Evolutionary conservation across 1,284 basidiomycete species (phyloP).

Genomic region (Phylloporus gajari): DNA sequence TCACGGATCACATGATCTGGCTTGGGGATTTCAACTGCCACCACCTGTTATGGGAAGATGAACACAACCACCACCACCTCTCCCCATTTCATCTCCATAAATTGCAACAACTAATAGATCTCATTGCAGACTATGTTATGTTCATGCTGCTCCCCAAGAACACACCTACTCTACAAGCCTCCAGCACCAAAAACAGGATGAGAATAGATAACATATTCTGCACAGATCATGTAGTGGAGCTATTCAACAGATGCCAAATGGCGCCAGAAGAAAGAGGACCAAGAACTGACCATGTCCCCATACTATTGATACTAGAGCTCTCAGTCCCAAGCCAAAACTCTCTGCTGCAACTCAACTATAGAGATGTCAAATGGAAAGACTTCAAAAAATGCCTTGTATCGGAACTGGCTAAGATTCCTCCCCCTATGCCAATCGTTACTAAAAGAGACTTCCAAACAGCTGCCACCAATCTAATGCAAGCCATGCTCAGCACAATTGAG

Average conservation of each 20-base stretch:
- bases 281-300: no score
- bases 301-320: no score
- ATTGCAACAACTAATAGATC: neutral
- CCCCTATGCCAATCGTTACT: conserved; percentile 6
- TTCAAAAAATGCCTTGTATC: neutral
- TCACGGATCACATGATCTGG: neutral
- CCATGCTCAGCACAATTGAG: neutral
- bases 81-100: conserved; percentile 35
- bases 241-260: no score
- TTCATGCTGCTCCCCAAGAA: conserved; percentile 3
- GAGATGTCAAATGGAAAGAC: conserved; percentile 1
- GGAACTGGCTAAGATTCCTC: neutral
- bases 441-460: conserved; percentile 20
- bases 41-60: neutral
- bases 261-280: no score
- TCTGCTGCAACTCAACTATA: no score
- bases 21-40: neutral
- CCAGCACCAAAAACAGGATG: no score
- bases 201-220: no score
- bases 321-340: no score
- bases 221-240: no score
- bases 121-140: conserved; percentile 9
- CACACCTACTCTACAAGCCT: no score
- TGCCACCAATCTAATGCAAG: neutral
- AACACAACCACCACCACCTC: conserved; percentile 47